phyloP scores from a whole-genome alignment of 2,329 filamentous ascomycete species.

The Fusarium citri region DNA sequence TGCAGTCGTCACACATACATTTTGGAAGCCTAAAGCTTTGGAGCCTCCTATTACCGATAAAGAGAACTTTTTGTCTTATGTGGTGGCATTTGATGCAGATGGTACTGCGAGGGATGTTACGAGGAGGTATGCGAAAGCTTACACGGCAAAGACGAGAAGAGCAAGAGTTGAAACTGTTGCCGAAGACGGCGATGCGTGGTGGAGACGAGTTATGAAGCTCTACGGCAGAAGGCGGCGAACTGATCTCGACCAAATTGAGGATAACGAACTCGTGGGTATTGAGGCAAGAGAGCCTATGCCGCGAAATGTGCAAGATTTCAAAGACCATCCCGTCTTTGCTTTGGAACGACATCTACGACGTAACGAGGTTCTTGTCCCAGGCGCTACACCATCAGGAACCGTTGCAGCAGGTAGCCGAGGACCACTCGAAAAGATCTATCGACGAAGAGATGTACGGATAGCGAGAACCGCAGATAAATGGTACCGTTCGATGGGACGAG shows the following conservation, averaged over 20 bases:
- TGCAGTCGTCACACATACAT: constrained; percentile 79
- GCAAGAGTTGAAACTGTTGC: constrained; percentile 76
- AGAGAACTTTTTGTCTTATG: constrained; percentile 84
- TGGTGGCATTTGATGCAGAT: constrained; percentile 85
- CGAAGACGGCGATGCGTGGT: constrained; percentile 64
- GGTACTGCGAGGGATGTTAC: constrained; percentile 87
- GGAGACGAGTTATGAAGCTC: constrained; percentile 61
- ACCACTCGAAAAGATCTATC: constrained; percentile 81
- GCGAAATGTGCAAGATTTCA: constrained; percentile 86
- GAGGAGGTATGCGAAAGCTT: constrained; percentile 85
- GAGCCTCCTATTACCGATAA: constrained; percentile 85
- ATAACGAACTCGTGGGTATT: constrained; percentile 76
- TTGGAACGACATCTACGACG: constrained; percentile 85
- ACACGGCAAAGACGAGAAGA: constrained; percentile 88
- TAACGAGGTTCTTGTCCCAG: constrained; percentile 84
- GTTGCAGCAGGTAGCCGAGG: constrained; percentile 74
- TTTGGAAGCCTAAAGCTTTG: constrained; percentile 79
- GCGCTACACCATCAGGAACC: constrained; percentile 78
- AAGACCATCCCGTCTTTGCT: constrained; percentile 84
- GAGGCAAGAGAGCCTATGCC: constrained; percentile 86
- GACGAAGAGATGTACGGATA: constrained; percentile 81
- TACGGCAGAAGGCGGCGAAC: constrained; percentile 57
- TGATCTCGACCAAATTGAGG: constrained; percentile 86
- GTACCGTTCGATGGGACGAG: constrained; percentile 82
- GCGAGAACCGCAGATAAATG: constrained; percentile 87